These are phyloP conservation scores for Pichia cabralensis DNA, from an alignment of 805 yeast species.

Conservation along the genomic window DNA sequence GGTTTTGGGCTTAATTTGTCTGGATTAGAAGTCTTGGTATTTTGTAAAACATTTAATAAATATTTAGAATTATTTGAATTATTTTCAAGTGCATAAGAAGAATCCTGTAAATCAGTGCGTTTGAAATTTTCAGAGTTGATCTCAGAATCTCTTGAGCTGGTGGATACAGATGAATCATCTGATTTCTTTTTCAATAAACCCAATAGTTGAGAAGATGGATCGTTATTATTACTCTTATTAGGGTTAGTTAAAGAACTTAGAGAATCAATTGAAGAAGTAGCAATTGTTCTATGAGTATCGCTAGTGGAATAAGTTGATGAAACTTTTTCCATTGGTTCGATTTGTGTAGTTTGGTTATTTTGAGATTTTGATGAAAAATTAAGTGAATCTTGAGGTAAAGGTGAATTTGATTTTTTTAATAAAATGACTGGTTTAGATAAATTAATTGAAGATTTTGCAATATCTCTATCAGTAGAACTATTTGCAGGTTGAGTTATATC, in stretches of 20 bases:
- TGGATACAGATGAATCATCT: no score
- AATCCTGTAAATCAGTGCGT: no score
- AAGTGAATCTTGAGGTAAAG: not conserved
- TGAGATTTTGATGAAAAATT: no score
- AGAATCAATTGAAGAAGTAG: slow-evolving; percentile 1
- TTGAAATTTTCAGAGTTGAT: no score
- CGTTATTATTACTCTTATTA: not conserved
- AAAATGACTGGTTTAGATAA: slow-evolving; percentile 6
- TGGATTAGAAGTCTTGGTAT: no score
- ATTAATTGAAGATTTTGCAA: not conserved
- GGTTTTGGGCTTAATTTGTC: no score
- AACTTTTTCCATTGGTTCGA: not conserved
- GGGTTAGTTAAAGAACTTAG: slow-evolving; percentile 2
- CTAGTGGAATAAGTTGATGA: not conserved
- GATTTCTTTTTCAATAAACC: slow-evolving; percentile 4
- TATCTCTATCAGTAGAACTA: slow-evolving; percentile 5
- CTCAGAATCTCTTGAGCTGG: no score
- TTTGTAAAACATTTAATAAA: slow-evolving; percentile 6
- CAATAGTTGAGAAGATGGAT: slow-evolving; percentile 9
- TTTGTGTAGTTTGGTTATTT: no score
- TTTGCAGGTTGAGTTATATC: slow-evolving; percentile 14
- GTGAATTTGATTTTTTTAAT: slow-evolving; percentile 5
- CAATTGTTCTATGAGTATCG: no score
- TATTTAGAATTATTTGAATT: no score
- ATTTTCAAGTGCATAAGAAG: no score